Conservation (phyloP, 306 rosid genomes). For the Dryas alaskensis region DNA sequence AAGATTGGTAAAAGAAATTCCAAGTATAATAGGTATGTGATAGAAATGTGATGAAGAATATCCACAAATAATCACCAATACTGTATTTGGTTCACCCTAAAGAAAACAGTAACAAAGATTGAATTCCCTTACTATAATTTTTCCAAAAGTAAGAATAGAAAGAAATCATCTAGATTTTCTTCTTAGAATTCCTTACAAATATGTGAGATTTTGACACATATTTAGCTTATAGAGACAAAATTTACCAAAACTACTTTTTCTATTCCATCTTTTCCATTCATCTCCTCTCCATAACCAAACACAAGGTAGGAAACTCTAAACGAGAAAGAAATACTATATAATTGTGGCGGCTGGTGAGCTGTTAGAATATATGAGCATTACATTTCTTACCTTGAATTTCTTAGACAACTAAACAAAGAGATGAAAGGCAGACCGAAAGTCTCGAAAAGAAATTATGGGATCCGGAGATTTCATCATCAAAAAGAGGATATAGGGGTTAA, state of each 20-base stretch:
- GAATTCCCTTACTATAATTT: not conserved
- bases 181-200: not conserved
- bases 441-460: conserved; percentile 34
- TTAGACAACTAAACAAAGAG: not conserved
- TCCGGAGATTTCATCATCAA: conserved; percentile 14
- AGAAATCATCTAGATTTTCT: not conserved
- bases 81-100: too few species aligned
- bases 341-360: conserved; percentile 5
- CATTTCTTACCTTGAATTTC: not conserved
- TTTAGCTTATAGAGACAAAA: too few species aligned
- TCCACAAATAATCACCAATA: too few species aligned
- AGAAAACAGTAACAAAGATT: not conserved
- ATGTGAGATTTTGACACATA: too few species aligned
- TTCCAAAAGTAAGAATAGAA: not conserved
- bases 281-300: not conserved
- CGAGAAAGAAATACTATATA: not conserved
- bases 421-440: conserved; percentile 32
- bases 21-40: not conserved
- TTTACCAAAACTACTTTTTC: too few species aligned
- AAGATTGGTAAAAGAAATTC: not conserved
- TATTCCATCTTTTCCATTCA: too few species aligned
- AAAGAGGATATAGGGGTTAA: conserved; percentile 24
- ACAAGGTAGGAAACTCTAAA: not conserved
- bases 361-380: not conserved
- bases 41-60: not conserved